Evolutionary conservation across 192 early-diverging fungal species (phyloP).

Genomic region (Funneliformis geosporum): DNA sequence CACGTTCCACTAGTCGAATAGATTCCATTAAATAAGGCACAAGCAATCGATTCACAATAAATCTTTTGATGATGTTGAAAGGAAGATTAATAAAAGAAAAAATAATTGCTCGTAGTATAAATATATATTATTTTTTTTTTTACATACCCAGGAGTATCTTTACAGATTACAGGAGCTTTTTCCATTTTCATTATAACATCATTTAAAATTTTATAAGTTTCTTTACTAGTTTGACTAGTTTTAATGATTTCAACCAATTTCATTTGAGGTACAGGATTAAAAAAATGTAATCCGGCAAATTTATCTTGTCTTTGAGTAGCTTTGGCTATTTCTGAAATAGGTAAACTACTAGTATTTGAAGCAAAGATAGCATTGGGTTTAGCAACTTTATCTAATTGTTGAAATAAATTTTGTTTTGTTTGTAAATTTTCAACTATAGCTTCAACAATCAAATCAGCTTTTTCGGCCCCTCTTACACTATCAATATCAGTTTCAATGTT

Average conservation of each 20-base stretch:
- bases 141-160: constrained; percentile 89
- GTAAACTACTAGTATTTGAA: constrained; percentile 92
- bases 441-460: constrained; percentile 87
- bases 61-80: too few relatives aligned
- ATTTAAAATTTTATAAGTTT: constrained; percentile 64
- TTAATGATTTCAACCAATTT: constrained; percentile 94
- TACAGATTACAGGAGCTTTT: constrained; percentile 90
- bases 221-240: constrained; percentile 60
- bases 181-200: constrained; percentile 73
- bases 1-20: constrained; percentile 88
- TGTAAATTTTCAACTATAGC: constrained; percentile 94
- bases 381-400: constrained; percentile 67
- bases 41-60: constrained; percentile 94
- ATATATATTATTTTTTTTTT: not conserved
- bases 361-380: constrained; percentile 77
- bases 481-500: constrained; percentile 71
- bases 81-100: not conserved
- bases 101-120: not conserved
- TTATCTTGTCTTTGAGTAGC: constrained; percentile 53
- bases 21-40: constrained; percentile 97
- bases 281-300: constrained; percentile 93
- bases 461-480: constrained; percentile 56
- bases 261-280: constrained; percentile 99
- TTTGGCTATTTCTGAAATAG: constrained; percentile 81
- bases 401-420: constrained; percentile 84